Percentiles rank a stretch among this genome's conserved stretches.
Evolutionary conservation across 257 asterid genomes (phyloP).

Genomic region (Verbascum thapsus): DNA sequence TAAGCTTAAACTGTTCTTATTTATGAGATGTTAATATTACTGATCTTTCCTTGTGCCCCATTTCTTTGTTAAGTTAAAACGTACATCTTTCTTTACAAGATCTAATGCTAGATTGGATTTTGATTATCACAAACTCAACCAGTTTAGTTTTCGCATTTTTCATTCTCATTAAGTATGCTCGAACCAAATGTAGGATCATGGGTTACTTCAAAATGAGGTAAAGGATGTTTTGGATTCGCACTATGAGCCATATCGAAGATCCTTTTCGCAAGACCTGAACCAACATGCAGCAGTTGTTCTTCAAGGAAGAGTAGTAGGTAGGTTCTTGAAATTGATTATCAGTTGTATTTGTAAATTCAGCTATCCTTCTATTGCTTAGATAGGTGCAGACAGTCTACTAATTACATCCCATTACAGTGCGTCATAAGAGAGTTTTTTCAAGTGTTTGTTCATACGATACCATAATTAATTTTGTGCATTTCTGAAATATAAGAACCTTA

Average conservation of each 20-base stretch:
- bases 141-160: not conserved
- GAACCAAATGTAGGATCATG: conserved; percentile 72
- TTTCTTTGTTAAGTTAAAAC: conserved; percentile 14
- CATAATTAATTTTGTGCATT: conserved; percentile 5
- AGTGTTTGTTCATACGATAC: not conserved
- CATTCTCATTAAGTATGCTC: conserved; percentile 13
- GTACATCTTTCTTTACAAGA: conserved; percentile 14
- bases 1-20: conserved; percentile 16
- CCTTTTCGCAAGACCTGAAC: conserved; percentile 83
- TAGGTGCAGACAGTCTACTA: conserved; percentile 13
- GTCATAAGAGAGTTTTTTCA: not conserved
- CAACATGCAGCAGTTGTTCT: conserved; percentile 98
- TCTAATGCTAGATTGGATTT: conserved; percentile 6
- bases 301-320: conserved; percentile 95
- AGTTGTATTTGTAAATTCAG: conserved; percentile 17
- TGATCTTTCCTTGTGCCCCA: not conserved
- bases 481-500: conserved; percentile 16
- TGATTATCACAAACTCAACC: conserved; percentile 20
- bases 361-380: conserved; percentile 21
- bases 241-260: conserved; percentile 80
- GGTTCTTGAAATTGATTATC: conserved; percentile 20
- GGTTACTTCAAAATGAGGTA: conserved; percentile 59
- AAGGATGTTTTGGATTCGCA: conserved; percentile 74
- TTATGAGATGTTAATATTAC: not conserved
- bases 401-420: not conserved